Conservation (phyloP, 1,284 basidiomycete genomes). For the Neonothopanus nambi region DNA sequence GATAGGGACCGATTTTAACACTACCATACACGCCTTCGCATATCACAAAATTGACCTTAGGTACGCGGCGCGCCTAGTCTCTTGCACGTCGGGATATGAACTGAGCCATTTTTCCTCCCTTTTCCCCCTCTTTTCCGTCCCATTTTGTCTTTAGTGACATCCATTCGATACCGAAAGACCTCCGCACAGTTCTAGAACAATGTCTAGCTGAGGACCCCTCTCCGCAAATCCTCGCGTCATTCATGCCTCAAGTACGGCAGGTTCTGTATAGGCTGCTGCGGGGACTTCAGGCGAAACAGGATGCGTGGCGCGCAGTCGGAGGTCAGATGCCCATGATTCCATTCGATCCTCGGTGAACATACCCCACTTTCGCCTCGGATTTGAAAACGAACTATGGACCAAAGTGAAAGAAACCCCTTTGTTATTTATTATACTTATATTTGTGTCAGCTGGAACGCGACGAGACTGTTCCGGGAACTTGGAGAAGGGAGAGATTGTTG, state of each 20-base stretch:
- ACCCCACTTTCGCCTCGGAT: too few species aligned
- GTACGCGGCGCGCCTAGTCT: constrained; percentile 38
- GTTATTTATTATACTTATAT: too few species aligned
- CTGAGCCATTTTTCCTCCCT: constrained; percentile 1
- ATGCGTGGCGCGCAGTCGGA: constrained; percentile 51
- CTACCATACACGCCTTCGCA: constrained; percentile 79
- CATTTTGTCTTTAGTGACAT: constrained; percentile 70
- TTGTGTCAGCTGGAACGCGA: too few species aligned
- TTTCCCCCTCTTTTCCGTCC: too few species aligned
- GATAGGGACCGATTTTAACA: constrained; percentile 93
- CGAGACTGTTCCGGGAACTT: too few species aligned
- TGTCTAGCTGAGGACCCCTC: constrained; percentile 87
- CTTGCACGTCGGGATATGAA: neutral
- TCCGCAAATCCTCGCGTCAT: constrained; percentile 67
- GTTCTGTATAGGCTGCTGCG: constrained; percentile 82
- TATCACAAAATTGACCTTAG: constrained; percentile 79
- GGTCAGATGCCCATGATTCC: constrained; percentile 16
- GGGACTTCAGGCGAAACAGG: constrained; percentile 84
- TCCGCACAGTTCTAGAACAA: constrained; percentile 82
- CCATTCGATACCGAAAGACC: constrained; percentile 75
- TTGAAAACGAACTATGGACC: too few species aligned
- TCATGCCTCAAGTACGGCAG: constrained; percentile 79
- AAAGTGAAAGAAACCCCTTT: too few species aligned
- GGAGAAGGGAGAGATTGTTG: too few species aligned
- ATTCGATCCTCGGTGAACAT: constrained; percentile 11